phyloP scores from a whole-genome alignment of 345 rosid genomes.

The Camelina laxa region DNA sequence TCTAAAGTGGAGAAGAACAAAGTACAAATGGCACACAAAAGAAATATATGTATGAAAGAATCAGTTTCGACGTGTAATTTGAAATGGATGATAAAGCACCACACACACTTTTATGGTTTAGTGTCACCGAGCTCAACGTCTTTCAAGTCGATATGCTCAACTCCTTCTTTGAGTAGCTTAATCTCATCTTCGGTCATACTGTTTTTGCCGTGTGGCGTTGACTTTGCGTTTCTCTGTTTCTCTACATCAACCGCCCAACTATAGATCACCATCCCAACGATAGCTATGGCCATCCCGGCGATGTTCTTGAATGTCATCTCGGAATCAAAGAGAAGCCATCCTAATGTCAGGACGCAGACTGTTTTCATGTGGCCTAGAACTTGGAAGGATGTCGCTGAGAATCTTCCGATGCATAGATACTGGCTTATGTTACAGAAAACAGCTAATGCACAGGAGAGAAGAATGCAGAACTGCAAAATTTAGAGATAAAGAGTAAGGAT shows the following conservation, averaged over 20 bases:
- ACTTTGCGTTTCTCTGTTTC: constrained; percentile 58
- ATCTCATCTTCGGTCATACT: constrained; percentile 84
- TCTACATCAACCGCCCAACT: constrained; percentile 93
- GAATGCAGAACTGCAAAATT: constrained; percentile 70
- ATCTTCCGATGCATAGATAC: constrained; percentile 95
- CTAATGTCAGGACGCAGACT: constrained; percentile 79
- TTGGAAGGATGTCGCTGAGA: constrained; percentile 92
- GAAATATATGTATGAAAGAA: constrained; percentile 23
- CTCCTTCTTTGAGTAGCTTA: constrained; percentile 71
- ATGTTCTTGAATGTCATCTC: constrained; percentile 84
- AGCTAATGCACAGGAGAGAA: constrained; percentile 81
- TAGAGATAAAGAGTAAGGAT: not conserved
- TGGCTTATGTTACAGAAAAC: constrained; percentile 98
- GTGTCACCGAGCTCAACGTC: constrained; percentile 73
- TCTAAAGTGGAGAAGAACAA: not conserved
- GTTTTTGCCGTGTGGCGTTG: constrained; percentile 52
- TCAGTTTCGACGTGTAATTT: constrained; percentile 28
- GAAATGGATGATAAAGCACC: constrained; percentile 2
- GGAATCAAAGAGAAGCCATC: constrained; percentile 93
- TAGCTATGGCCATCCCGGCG: constrained; percentile 76
- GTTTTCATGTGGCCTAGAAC: constrained; percentile 99
- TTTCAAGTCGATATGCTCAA: constrained; percentile 54
- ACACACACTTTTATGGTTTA: constrained; percentile 41
- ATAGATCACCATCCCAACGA: constrained; percentile 85
- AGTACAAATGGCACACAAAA: not conserved